A percentile compares a stretch with the other conserved stretches of the same genome.
phyloP scores from a whole-genome alignment of 306 rosid species.

The Ormosia semicastrata region DNA sequence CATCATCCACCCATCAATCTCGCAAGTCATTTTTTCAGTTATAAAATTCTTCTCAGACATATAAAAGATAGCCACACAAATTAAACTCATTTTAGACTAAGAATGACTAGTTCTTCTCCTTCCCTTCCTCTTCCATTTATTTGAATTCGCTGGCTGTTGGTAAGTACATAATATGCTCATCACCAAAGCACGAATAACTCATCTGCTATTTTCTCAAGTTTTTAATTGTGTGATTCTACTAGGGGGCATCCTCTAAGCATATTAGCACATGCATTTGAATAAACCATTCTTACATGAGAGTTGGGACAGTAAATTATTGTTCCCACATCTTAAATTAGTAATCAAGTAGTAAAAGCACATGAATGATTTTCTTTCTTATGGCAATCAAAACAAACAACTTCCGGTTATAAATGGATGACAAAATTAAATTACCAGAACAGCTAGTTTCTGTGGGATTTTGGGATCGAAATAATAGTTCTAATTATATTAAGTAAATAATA shows the following conservation, averaged over 20 bases:
- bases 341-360: slow-evolving; percentile 40
- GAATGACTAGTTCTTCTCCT: slow-evolving; percentile 39
- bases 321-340: slow-evolving; percentile 16
- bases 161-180: slow-evolving; percentile 31
- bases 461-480: not conserved
- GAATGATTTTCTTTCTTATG: slow-evolving; percentile 16
- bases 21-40: slow-evolving; percentile 42
- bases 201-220: slow-evolving; percentile 18
- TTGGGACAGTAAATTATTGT: slow-evolving; percentile 18
- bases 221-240: slow-evolving; percentile 20
- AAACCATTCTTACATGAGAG: not conserved
- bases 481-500: slow-evolving; percentile 7
- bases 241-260: slow-evolving; percentile 39
- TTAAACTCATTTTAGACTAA: slow-evolving; percentile 20
- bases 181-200: slow-evolving; percentile 37
- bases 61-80: slow-evolving; percentile 40
- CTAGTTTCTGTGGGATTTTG: not conserved
- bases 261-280: slow-evolving; percentile 50
- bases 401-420: slow-evolving; percentile 1
- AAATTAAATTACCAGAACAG: not conserved
- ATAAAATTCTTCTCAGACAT: slow-evolving; percentile 38
- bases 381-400: not conserved
- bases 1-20: slow-evolving; percentile 39
- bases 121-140: slow-evolving; percentile 38
- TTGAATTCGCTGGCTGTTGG: slow-evolving; percentile 36